These are phyloP conservation scores for Sporothrix dimorphospora DNA, from an alignment of 2,329 filamentous ascomycete species.

Conservation along the genomic window DNA sequence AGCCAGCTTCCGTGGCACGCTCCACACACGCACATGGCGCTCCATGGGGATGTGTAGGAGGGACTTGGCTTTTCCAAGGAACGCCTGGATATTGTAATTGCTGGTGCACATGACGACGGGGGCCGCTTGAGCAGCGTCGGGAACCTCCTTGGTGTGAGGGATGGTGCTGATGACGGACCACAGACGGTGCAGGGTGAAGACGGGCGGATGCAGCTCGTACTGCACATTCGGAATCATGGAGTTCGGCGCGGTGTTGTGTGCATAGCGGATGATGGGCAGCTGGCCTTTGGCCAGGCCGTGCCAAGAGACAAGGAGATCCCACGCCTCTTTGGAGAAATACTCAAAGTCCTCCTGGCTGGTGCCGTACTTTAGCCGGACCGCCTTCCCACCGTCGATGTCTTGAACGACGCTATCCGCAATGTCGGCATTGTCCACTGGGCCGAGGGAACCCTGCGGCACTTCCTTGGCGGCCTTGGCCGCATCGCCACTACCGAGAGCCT, in stretches of 20 bases:
- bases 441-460: conserved; percentile 49
- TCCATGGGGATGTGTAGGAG: conserved; percentile 67
- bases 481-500: conserved; percentile 63
- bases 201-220: conserved; percentile 82
- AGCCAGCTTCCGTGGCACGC: conserved; percentile 56
- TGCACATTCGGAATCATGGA: conserved; percentile 67
- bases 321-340: conserved; percentile 76
- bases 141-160: conserved; percentile 60
- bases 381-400: conserved; percentile 57
- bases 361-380: conserved; percentile 74
- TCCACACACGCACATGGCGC: conserved; percentile 79
- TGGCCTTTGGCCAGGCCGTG: conserved; percentile 75
- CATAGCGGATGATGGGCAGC: conserved; percentile 72
- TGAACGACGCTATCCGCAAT: conserved; percentile 67
- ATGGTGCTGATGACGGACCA: conserved; percentile 63
- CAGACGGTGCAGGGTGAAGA: conserved; percentile 83
- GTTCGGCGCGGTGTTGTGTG: conserved; percentile 72
- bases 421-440: conserved; percentile 85
- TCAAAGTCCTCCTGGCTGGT: conserved; percentile 72
- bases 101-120: conserved; percentile 71
- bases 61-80: conserved; percentile 73
- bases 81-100: conserved; percentile 70
- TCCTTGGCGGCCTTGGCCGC: conserved; percentile 55
- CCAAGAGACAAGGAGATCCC: conserved; percentile 79
- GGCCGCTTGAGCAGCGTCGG: conserved; percentile 64